phyloP scores from a whole-genome alignment of 1,284 basidiomycete species.

The Cryptococcus sp. region DNA sequence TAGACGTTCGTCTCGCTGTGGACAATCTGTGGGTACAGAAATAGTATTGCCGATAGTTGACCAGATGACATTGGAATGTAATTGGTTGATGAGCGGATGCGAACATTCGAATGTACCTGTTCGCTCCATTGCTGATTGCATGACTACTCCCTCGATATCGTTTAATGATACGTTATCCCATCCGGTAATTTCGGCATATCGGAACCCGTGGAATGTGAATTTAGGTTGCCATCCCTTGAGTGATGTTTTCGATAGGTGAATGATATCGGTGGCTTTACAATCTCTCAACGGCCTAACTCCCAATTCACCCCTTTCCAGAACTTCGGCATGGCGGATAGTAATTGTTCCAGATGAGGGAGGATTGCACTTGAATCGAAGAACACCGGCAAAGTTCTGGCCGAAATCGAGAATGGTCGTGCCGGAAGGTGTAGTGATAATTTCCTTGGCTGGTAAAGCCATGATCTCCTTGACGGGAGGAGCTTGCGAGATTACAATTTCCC shows the following conservation, averaged over 20 bases:
- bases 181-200: conserved; percentile 14
- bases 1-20: conserved; percentile 23
- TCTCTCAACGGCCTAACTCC: conserved; percentile 17
- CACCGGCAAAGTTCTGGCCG: conserved; percentile 21
- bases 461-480: conserved; percentile 11
- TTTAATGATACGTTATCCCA: conserved; percentile 9
- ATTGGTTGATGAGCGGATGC: conserved; percentile 15
- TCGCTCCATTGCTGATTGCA: conserved; percentile 15
- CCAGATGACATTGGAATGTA: conserved; percentile 19
- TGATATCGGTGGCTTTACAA: conserved; percentile 9
- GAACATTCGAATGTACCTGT: conserved; percentile 19
- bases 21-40: conserved; percentile 22
- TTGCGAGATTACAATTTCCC: conserved; percentile 8
- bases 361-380: conserved; percentile 2
- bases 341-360: conserved; percentile 5
- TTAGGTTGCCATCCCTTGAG: conserved; percentile 11
- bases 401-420: conserved; percentile 23
- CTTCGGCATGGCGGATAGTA: conserved; percentile 18
- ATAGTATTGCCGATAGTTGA: conserved; percentile 15
- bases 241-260: conserved; percentile 4
- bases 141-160: conserved; percentile 11
- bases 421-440: conserved; percentile 12
- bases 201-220: conserved; percentile 25
- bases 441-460: conserved; percentile 1
- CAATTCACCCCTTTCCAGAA: conserved; percentile 20